Conservation (phyloP, 1,284 basidiomycete species). For the Malassezia yamatoensis region DNA sequence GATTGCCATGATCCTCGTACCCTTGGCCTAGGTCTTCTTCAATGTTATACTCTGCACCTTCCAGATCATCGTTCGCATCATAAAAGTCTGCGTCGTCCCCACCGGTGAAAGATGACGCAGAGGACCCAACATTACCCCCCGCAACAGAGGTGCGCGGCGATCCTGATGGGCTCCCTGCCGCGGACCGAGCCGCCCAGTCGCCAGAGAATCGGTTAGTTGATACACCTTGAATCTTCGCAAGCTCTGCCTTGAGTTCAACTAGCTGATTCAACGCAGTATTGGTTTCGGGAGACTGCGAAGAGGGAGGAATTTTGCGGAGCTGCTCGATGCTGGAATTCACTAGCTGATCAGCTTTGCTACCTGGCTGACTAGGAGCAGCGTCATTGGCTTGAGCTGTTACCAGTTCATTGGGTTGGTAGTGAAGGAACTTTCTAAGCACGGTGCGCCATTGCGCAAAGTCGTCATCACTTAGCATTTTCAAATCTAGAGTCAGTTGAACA, state of each 20-base stretch:
- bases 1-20: slow-evolving; percentile 20
- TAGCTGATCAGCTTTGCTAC: slow-evolving; percentile 27
- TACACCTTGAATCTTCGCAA: slow-evolving; percentile 6
- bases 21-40: slow-evolving; percentile 25
- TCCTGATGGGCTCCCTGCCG: not conserved
- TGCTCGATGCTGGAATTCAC: slow-evolving; percentile 21
- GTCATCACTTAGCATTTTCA: slow-evolving; percentile 36
- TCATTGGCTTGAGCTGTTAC: slow-evolving; percentile 25
- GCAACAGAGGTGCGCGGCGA: not conserved
- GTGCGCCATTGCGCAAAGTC: slow-evolving; percentile 42
- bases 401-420: slow-evolving; percentile 21
- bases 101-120: not conserved
- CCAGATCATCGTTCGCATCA: slow-evolving; percentile 27
- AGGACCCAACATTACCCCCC: not conserved
- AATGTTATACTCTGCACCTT: slow-evolving; percentile 16
- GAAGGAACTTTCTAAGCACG: slow-evolving; percentile 39
- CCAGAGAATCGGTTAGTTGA: not conserved
- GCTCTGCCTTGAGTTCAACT: slow-evolving; percentile 3
- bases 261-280: slow-evolving; percentile 6
- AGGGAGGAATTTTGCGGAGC: slow-evolving; percentile 1
- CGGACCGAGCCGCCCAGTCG: not conserved
- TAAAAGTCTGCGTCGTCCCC: slow-evolving; percentile 25
- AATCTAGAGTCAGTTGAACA: slow-evolving; percentile 16
- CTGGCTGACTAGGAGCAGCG: slow-evolving; percentile 10
- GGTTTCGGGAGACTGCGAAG: not conserved